Evolutionary conservation across 495 filamentous ascomycete species (phyloP), one percentile per base, ranked within the genome.

Genomic region (Antarctomyces pellizariae): DNA sequence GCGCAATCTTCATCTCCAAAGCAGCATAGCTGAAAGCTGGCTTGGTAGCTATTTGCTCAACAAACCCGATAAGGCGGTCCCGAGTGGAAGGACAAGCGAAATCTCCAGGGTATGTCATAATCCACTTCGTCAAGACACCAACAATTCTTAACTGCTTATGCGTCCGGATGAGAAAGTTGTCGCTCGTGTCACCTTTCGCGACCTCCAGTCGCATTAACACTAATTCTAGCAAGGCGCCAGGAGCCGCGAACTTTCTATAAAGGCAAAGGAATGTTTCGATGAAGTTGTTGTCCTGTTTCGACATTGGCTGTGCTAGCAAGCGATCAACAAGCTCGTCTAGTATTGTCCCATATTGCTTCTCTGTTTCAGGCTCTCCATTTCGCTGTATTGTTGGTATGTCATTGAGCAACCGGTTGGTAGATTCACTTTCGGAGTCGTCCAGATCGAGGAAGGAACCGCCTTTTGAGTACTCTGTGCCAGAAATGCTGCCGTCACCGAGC

Each of bases 181-280:
- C 54, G 4, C 56, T 56, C 28, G 61, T 68, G 37, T 73, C 62
- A 11, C 56, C 53, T 39, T 66, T 62, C 18, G 71, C 56, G 16
- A 54, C 55, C 25, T 84, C 72, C 35, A 92, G 75, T 5, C 77
- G 72, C 30, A 53, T 50, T 14, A 82, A 50, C 34, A 95, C 67
- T 9, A 72, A 64, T 19, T 61, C 59, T 19, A 95, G 59, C 2
- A 97, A 59, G 20, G 71, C 59, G 8, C 57, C 56, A 0, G 86
- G 86, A 3, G 84, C 60, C 3, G 80, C 75, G 33, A 97, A 93
- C 48, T 83, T 90, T 28, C 86, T 74, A 44, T 92, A 93, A n/a
- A 95, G 59, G 32, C 82, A 89, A 11, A 95, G 53, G 41, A 95
- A 95, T 5, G 83, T 71, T 15, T 72, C 62, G 10, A 59, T 57